Percentiles rank a stretch among this genome's conserved stretches.
These are phyloP conservation scores for Cyclotella atomus DNA, from an alignment of 108 stramenopile species.

Conservation along the genomic window DNA sequence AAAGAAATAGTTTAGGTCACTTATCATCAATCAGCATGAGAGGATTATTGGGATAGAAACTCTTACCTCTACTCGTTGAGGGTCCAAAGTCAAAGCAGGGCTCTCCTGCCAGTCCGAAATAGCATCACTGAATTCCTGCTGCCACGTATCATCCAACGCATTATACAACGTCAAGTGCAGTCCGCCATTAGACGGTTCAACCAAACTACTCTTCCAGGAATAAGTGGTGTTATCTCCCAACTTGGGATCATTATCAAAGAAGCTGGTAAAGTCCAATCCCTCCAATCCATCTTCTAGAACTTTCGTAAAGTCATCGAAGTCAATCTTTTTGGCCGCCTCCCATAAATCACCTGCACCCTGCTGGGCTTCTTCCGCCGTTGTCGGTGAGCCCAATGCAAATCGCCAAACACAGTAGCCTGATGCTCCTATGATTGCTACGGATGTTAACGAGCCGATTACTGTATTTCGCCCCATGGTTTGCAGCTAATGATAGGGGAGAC, in stretches of 20 bases:
- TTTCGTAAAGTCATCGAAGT: constrained; percentile 47
- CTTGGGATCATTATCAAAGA: constrained; percentile 52
- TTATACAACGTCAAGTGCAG: constrained; percentile 60
- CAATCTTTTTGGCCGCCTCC: constrained; percentile 28
- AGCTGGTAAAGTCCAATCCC: constrained; percentile 32
- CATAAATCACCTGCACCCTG: constrained; percentile 13
- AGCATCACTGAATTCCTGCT: constrained; percentile 54
- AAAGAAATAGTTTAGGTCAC: too few relatives aligned
- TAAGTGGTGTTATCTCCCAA: constrained; percentile 66
- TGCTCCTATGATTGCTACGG: constrained; percentile 10
- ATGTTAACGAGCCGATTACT: constrained; percentile 16
- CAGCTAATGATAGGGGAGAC: too few relatives aligned
- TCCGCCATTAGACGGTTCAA: constrained; percentile 50
- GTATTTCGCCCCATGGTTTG: not conserved
- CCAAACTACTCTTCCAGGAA: constrained; percentile 44
- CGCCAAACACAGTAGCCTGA: constrained; percentile 22
- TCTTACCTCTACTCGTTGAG: constrained; percentile 17
- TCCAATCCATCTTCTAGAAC: constrained; percentile 27
- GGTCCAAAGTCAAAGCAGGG: constrained; percentile 57
- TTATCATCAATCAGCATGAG: too few relatives aligned
- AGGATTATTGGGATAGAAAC: too few relatives aligned
- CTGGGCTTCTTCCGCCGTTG: constrained; percentile 12
- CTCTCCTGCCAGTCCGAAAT: constrained; percentile 71
- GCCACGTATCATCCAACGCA: constrained; percentile 70
- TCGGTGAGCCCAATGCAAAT: constrained; percentile 19